These are phyloP conservation scores for Eragrostis curvula DNA, from an alignment of 176 grass and related monocot species.

Conservation along the genomic window DNA sequence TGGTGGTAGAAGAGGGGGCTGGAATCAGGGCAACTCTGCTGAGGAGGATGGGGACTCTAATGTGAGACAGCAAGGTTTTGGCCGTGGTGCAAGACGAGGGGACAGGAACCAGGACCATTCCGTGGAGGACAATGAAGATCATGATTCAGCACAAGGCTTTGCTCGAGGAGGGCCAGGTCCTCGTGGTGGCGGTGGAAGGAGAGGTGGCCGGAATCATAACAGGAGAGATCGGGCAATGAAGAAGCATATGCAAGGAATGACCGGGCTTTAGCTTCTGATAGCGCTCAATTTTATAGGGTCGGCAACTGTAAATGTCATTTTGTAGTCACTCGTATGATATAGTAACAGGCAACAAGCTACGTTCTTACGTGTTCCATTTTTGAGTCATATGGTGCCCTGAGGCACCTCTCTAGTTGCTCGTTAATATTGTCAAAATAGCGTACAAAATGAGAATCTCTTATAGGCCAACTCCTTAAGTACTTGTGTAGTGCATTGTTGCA, in stretches of 20 bases:
- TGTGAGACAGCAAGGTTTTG: constrained; percentile 48
- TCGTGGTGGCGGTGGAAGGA: constrained; percentile 51
- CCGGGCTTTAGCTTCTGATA: constrained; percentile 45
- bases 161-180: constrained; percentile 40
- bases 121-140: constrained; percentile 33
- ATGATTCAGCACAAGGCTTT: constrained; percentile 34
- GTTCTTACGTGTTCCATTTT: constrained; percentile 11
- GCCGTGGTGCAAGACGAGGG: constrained; percentile 45
- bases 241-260: constrained; percentile 75
- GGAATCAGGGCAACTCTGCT: constrained; percentile 11
- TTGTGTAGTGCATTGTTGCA: neutral
- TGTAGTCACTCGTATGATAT: constrained; percentile 11
- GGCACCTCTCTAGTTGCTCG: neutral
- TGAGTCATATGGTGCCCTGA: neutral
- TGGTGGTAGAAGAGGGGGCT: constrained; percentile 50
- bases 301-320: constrained; percentile 42
- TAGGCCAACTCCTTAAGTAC: neutral
- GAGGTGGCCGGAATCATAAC: constrained; percentile 68
- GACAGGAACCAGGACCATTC: constrained; percentile 37
- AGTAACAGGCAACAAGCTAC: neutral
- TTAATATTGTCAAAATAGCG: neutral
- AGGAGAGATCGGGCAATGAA: constrained; percentile 73
- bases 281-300: constrained; percentile 1
- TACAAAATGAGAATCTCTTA: neutral
- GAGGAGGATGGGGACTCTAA: constrained; percentile 27